phyloP scores from a whole-genome alignment of 148 eudicot genomes.

The Rhododendron simsii region DNA sequence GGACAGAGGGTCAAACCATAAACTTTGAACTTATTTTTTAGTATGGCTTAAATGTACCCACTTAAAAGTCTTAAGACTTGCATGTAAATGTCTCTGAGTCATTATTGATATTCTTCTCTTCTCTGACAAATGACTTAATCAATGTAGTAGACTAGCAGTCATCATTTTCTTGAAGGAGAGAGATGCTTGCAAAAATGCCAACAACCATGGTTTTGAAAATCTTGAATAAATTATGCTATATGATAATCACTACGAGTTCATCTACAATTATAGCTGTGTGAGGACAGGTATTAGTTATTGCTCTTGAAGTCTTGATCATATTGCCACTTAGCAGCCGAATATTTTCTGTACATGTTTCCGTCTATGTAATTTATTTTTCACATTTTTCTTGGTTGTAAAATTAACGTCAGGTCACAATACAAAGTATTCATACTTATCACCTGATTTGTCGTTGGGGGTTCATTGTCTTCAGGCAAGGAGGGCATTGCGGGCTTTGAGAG shows the following conservation, averaged over 20 bases:
- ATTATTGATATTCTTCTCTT: neutral
- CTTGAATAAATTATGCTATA: neutral
- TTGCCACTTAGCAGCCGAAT: neutral
- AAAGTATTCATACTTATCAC: neutral
- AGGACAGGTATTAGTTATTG: neutral
- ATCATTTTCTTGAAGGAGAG: slow-evolving; percentile 1
- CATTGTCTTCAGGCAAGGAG: slow-evolving; percentile 61
- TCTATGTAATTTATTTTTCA: too few relatives aligned
- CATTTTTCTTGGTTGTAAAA: neutral
- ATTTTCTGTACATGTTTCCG: neutral
- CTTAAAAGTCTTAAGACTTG: neutral
- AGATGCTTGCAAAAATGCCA: neutral
- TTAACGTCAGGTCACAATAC: neutral
- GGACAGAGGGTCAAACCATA: neutral
- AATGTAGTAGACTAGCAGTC: neutral
- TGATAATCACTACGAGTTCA: neutral
- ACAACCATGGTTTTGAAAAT: neutral
- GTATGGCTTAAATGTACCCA: neutral
- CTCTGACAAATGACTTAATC: neutral
- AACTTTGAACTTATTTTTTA: neutral
- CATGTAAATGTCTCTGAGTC: neutral
- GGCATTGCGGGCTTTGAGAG: slow-evolving; percentile 67
- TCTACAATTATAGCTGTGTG: neutral
- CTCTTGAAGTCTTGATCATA: neutral
- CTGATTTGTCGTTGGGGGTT: slow-evolving; percentile 1